A percentile compares a stretch with the other conserved stretches of the same genome.
These are phyloP conservation scores for Serpula lacrymans DNA, from an alignment of 768 basidiomycete species.

Conservation along the genomic window DNA sequence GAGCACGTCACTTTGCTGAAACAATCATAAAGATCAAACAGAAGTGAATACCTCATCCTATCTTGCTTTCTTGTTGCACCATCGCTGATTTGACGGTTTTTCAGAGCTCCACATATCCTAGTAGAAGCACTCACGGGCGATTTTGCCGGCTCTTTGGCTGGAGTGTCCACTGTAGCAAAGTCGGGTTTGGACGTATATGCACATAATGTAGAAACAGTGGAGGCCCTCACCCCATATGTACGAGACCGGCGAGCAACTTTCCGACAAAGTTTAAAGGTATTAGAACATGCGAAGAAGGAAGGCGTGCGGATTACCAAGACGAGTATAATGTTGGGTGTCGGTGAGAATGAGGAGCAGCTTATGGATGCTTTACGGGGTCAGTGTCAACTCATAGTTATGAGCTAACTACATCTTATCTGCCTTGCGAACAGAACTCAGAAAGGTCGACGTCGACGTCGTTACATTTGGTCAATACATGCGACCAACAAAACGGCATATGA, in stretches of 20 bases:
- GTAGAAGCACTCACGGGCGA: constrained; percentile 97
- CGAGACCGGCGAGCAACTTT: constrained; percentile 94
- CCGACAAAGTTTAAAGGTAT: constrained; percentile 75
- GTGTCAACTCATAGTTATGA: constrained; percentile 15
- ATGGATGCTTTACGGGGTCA: constrained; percentile 78
- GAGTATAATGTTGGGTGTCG: constrained; percentile 97
- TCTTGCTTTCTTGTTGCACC: not conserved
- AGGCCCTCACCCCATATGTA: constrained; percentile 89
- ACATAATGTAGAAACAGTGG: constrained; percentile 97
- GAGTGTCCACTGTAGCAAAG: constrained; percentile 79
- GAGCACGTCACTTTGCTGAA: constrained; percentile 91
- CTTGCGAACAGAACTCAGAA: constrained; percentile 75
- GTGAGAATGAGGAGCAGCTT: constrained; percentile 83
- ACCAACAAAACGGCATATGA: constrained; percentile 98
- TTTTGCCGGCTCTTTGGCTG: constrained; percentile 75
- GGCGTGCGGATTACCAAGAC: constrained; percentile 93
- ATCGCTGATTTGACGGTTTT: not conserved
- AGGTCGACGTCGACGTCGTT: constrained; percentile 89
- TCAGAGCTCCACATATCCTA: constrained; percentile 89
- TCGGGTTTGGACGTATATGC: constrained; percentile 98
- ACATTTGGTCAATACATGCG: constrained; percentile 99
- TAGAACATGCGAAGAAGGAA: constrained; percentile 78
- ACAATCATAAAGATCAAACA: constrained; percentile 95
- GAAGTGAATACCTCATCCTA: constrained; percentile 53
- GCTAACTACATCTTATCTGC: constrained; percentile 2